Base-by-base conservation (phyloP, 345 rosid species). In the Euphorbia tirucalli region DNA sequence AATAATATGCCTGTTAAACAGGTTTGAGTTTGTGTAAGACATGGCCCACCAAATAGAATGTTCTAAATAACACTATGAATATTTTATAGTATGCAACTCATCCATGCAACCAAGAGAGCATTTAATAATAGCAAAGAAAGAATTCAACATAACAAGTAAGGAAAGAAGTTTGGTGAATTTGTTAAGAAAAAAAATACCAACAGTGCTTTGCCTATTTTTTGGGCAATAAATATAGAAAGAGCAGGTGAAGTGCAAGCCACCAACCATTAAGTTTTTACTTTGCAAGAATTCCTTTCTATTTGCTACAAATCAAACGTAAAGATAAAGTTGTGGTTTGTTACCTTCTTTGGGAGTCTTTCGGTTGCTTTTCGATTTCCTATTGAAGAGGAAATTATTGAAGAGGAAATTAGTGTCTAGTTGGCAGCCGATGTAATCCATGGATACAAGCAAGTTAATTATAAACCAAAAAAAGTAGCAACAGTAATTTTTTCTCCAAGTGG, bases 161-260 rank as follows among this genome's bases (percentile, higher is more conserved):
- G 24, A 27, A 43, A 61, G 55, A 21, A 49, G 77, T 74, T 78
- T 73, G 84, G 83, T 79, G 44, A 70, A 54, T 57, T 54, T 39
- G 22, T 31, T 66, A 22, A 68, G 73, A 46, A 80, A 80, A 71
- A 57, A 25, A 50, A 54, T 57, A 66, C 10, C 2, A 39, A 2
- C 41, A 55, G 60, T 11, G 25, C 61, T 50, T 66, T 62, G 44
- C n/a, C n/a, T 55, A 15, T 19, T 15, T 71, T 54, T 67, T 56
- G 70, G 70, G 22, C 49, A 21, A 78, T 74, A 54, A 24, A 30
- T 52, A 71, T 50, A 54, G 79, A 80, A 76, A 78, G 77, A 80
- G 89, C 84, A 79, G 98, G 78, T 88, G 86, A 83, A 66, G 75
- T 71, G 85, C 79, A 84, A 84, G 87, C 73, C 87, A 88, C 88